These are phyloP conservation scores for Microbotryum saponariae DNA, from an alignment of 1,284 basidiomycete genomes.

Conservation along the genomic window DNA sequence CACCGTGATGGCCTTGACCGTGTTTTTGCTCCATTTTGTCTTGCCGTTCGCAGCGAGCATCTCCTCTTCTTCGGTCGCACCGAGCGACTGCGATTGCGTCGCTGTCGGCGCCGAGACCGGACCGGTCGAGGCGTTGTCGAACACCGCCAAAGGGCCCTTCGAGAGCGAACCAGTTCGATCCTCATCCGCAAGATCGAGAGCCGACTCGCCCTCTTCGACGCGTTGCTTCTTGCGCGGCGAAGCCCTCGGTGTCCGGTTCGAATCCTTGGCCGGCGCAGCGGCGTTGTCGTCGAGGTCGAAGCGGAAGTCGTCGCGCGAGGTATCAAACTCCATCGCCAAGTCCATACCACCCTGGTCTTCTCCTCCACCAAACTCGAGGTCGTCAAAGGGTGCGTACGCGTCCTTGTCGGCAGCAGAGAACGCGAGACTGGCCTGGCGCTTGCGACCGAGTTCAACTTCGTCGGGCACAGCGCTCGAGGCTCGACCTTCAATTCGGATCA, in stretches of 20 bases:
- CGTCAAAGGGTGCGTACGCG: slow-evolving; percentile 24
- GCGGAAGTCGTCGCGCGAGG: slow-evolving; percentile 1
- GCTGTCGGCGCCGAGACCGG: not conserved
- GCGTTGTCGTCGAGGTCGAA: slow-evolving; percentile 8
- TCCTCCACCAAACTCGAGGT: slow-evolving; percentile 8
- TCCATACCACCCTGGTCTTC: not conserved
- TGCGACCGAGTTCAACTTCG: slow-evolving; percentile 19
- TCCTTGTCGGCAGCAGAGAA: slow-evolving; percentile 11
- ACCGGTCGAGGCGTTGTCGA: slow-evolving; percentile 4
- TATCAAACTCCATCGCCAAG: not conserved
- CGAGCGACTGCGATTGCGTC: slow-evolving; percentile 17
- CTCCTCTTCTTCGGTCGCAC: slow-evolving; percentile 19
- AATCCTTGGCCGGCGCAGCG: not conserved
- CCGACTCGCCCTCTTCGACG: not conserved
- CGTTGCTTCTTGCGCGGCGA: not conserved
- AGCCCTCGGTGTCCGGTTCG: not conserved
- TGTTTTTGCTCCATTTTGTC: slow-evolving; percentile 55
- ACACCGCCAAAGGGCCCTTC: slow-evolving; percentile 9
- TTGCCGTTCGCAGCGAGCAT: not conserved
- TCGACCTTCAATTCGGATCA: slow-evolving; percentile 20
- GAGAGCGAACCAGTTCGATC: not conserved
- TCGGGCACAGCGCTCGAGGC: not conserved
- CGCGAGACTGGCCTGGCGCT: not conserved
- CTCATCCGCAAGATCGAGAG: not conserved
- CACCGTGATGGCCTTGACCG: slow-evolving; percentile 77